phyloP scores from a whole-genome alignment of 2,329 filamentous ascomycete species.

The Penicillium nordicum region DNA sequence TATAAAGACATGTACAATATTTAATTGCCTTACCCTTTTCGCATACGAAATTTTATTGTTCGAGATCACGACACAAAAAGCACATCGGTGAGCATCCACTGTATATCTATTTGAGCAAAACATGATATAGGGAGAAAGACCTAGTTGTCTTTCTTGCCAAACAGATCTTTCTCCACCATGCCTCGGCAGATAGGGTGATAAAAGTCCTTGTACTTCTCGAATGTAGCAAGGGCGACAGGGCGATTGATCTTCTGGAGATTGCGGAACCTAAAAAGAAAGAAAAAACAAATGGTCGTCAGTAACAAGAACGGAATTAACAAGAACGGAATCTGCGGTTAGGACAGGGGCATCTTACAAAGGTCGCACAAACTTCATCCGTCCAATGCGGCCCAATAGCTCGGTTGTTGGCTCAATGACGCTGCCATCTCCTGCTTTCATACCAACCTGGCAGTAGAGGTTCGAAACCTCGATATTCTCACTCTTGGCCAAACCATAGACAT shows the following conservation, averaged over 20 bases:
- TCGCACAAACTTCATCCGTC: conserved; percentile 95
- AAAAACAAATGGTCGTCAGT: conserved; percentile 11
- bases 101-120: neutral
- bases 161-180: conserved; percentile 83
- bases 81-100: neutral
- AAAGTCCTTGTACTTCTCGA: conserved; percentile 82
- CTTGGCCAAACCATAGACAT: conserved; percentile 67
- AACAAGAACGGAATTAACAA: neutral
- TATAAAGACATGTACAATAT: conserved; percentile 16
- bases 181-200: conserved; percentile 90
- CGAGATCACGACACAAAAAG: neutral
- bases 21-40: conserved; percentile 3
- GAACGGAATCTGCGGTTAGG: neutral
- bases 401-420: conserved; percentile 68
- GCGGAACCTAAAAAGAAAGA: conserved; percentile 47
- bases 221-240: conserved; percentile 73
- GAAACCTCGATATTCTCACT: conserved; percentile 85
- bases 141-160: conserved; percentile 39
- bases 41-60: neutral
- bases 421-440: conserved; percentile 68
- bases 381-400: conserved; percentile 74
- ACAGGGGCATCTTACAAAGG: conserved; percentile 58
- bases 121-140: neutral
- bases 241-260: conserved; percentile 71
- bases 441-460: conserved; percentile 74